phyloP scores from a whole-genome alignment of 2,329 filamentous ascomycete species.

The Passalora sequoiae region DNA sequence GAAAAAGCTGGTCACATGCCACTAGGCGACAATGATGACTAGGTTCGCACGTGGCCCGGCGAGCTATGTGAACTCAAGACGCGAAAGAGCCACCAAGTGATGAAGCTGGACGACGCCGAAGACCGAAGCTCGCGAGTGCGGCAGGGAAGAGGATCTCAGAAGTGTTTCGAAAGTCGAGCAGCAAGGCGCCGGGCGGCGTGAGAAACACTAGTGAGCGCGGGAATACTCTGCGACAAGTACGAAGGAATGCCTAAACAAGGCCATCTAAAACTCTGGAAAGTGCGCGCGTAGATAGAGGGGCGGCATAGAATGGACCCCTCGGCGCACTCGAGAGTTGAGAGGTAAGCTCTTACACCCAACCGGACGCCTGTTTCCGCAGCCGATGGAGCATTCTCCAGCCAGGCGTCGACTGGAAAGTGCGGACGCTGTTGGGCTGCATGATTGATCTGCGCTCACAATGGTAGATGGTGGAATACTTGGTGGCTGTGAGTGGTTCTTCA shows the following conservation, averaged over 20 bases:
- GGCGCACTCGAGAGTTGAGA: slow-evolving; percentile 1
- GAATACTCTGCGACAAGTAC: background rate
- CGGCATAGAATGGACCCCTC: slow-evolving; percentile 2
- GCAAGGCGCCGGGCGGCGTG: background rate
- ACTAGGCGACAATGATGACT: slow-evolving; percentile 8
- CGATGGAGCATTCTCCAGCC: slow-evolving; percentile 10
- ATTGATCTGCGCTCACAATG: slow-evolving; percentile 5
- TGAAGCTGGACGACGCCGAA: background rate
- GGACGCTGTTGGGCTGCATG: slow-evolving; percentile 10
- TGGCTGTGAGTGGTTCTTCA: background rate
- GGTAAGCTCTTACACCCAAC: slow-evolving; percentile 11
- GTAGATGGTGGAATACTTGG: background rate
- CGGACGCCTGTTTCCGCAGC: slow-evolving; percentile 17
- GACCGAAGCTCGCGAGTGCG: slow-evolving; percentile 6
- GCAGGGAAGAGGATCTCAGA: slow-evolving; percentile 2
- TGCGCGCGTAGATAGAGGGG: slow-evolving; percentile 6
- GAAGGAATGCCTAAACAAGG: slow-evolving; percentile 1
- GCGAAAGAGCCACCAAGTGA: slow-evolving; percentile 1
- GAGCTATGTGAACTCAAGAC: slow-evolving; percentile 10
- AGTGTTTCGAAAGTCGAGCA: background rate
- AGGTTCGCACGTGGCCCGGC: slow-evolving; percentile 15
- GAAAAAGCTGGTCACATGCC: slow-evolving; percentile 17
- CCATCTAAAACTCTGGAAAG: slow-evolving; percentile 8
- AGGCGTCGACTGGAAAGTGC: slow-evolving; percentile 8
- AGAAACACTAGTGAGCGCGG: slow-evolving; percentile 5